A percentile compares a stretch with the other conserved stretches of the same genome.
These are phyloP conservation scores for Tricholoma sp. DNA, from an alignment of 768 basidiomycete genomes.

Conservation along the genomic window DNA sequence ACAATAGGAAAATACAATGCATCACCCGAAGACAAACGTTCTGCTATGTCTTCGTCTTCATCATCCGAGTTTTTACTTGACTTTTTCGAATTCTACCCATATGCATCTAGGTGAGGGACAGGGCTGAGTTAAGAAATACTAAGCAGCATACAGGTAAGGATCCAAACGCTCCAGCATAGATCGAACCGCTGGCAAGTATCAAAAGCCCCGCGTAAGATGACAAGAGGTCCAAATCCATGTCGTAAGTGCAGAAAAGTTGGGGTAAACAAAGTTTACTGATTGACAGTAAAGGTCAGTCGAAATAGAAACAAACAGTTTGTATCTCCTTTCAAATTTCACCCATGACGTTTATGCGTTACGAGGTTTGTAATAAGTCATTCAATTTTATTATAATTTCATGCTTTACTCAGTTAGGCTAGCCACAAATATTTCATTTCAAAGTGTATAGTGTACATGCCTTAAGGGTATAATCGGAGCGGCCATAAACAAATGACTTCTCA, in stretches of 20 bases:
- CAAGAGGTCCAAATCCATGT: constrained; percentile 51
- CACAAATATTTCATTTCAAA: background rate
- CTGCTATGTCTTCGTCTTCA: constrained; percentile 53
- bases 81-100: constrained; percentile 1
- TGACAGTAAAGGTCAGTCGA: background rate
- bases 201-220: constrained; percentile 68
- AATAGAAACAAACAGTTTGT: no score
- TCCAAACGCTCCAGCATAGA: constrained; percentile 66
- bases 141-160: constrained; percentile 55
- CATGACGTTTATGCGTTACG: no score
- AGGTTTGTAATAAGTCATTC: no score
- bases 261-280: background rate
- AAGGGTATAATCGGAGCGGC: background rate
- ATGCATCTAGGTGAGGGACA: constrained; percentile 1
- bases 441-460: background rate
- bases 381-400: no score
- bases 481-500: background rate
- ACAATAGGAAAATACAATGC: constrained; percentile 78
- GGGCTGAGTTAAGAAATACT: constrained; percentile 5
- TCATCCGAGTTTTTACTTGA: constrained; percentile 28
- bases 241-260: background rate
- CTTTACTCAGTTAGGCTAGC: no score
- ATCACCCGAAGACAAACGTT: constrained; percentile 59
- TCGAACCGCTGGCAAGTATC: constrained; percentile 54
- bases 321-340: no score